Evolutionary conservation across 306 rosid species (phyloP).

Genomic region (Quercus mongolica): DNA sequence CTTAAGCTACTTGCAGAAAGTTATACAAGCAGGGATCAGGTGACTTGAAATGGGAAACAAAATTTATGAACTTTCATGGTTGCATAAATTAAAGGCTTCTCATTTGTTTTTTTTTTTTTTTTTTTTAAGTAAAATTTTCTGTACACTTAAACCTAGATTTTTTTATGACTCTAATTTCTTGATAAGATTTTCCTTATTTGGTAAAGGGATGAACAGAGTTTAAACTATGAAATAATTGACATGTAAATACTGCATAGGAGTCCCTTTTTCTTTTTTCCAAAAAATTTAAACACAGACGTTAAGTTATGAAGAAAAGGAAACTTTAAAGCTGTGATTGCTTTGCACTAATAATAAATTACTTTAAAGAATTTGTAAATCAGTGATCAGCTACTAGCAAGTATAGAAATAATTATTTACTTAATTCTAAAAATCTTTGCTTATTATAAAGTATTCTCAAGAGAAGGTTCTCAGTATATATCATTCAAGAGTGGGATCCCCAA

Average conservation of each 20-base stretch:
- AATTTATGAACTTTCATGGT: constrained; percentile 14
- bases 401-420: neutral
- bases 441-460: neutral
- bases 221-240: constrained; percentile 8
- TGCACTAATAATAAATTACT: neutral
- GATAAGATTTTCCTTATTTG: constrained; percentile 15
- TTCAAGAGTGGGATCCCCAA: neutral
- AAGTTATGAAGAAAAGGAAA: neutral
- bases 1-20: constrained; percentile 95
- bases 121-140: neutral
- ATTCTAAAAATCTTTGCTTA: neutral
- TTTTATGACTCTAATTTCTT: neutral
- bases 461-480: neutral
- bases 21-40: constrained; percentile 99
- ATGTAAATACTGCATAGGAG: constrained; percentile 13
- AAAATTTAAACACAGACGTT: neutral
- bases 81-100: neutral
- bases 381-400: neutral
- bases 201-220: constrained; percentile 3
- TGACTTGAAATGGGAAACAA: constrained; percentile 18
- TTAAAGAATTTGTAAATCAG: neutral
- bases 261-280: neutral
- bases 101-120: neutral
- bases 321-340: neutral
- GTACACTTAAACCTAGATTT: neutral